These are phyloP conservation scores for Penstemon eatonii DNA, from an alignment of 257 asterid genomes.

Conservation along the genomic window DNA sequence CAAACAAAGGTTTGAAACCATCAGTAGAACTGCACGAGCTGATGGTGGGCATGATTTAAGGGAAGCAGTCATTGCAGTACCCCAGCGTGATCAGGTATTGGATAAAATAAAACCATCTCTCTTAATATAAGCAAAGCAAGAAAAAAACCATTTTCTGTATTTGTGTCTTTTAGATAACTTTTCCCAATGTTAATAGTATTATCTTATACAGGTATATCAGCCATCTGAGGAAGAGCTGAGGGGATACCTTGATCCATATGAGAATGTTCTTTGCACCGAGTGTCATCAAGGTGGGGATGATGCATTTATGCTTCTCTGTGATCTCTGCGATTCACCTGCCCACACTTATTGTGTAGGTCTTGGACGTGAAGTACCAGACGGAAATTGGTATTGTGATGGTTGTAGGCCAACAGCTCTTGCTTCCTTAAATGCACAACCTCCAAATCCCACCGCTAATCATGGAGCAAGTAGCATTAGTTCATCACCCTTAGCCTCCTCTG, in stretches of 20 bases:
- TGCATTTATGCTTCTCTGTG: slow-evolving; percentile 84
- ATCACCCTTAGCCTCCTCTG: slow-evolving; percentile 44
- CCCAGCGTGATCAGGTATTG: slow-evolving; percentile 87
- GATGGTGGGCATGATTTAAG: slow-evolving; percentile 51
- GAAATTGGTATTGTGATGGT: slow-evolving; percentile 93
- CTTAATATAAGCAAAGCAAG: slow-evolving; percentile 15
- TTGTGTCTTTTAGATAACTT: slow-evolving; percentile 4
- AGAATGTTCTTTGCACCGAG: slow-evolving; percentile 68
- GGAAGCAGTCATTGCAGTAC: slow-evolving; percentile 61
- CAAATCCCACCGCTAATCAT: slow-evolving; percentile 44
- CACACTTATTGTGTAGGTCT: slow-evolving; percentile 89
- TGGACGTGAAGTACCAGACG: slow-evolving; percentile 90
- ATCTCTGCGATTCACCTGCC: slow-evolving; percentile 87
- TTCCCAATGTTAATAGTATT: slow-evolving; percentile 9
- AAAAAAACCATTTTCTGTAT: not conserved
- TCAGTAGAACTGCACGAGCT: slow-evolving; percentile 57
- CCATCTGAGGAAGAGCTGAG: slow-evolving; percentile 95
- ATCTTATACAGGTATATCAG: slow-evolving; percentile 69
- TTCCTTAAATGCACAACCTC: slow-evolving; percentile 44
- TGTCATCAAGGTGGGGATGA: slow-evolving; percentile 87
- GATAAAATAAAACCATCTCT: not conserved
- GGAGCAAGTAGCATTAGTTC: slow-evolving; percentile 49
- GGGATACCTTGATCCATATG: slow-evolving; percentile 78
- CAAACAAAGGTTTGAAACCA: slow-evolving; percentile 79
- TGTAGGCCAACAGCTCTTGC: slow-evolving; percentile 77